phyloP scores from a whole-genome alignment of 2,329 filamentous ascomycete species.

The Cordyceps fumosorosea region DNA sequence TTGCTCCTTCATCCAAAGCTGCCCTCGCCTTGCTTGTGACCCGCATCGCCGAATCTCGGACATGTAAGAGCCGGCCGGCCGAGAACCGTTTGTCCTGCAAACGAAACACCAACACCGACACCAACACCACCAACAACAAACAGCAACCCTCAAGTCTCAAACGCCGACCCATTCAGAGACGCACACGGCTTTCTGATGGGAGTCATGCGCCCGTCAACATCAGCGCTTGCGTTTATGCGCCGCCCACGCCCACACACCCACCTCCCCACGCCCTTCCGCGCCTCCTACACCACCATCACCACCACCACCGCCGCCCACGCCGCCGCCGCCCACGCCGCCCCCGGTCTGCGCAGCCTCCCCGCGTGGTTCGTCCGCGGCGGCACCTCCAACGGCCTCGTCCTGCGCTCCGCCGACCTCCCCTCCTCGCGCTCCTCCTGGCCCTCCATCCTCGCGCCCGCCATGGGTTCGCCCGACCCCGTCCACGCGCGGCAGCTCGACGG shows the following conservation, averaged over 20 bases:
- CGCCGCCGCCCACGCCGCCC: too few relatives aligned
- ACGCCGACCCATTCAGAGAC: too few relatives aligned
- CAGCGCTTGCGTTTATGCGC: background rate
- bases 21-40: too few relatives aligned
- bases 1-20: too few relatives aligned
- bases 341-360: conserved; percentile 25
- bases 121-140: too few relatives aligned
- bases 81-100: background rate
- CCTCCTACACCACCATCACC: background rate
- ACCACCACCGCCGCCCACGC: too few relatives aligned
- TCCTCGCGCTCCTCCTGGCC: conserved; percentile 28
- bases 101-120: background rate
- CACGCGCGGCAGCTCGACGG: conserved; percentile 66
- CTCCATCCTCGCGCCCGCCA: conserved; percentile 49
- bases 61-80: background rate
- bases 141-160: too few relatives aligned
- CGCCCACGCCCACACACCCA: too few relatives aligned
- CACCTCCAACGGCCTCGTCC: conserved; percentile 60
- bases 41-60: background rate
- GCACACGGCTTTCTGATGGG: too few relatives aligned
- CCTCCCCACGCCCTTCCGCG: background rate
- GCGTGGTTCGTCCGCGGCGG: conserved; percentile 50
- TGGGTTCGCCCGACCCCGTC: conserved; percentile 57
- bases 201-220: background rate
- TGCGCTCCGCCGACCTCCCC: conserved; percentile 31